phyloP scores from a whole-genome alignment of 78 protist species.

The Pigoraptor vietnamica region DNA sequence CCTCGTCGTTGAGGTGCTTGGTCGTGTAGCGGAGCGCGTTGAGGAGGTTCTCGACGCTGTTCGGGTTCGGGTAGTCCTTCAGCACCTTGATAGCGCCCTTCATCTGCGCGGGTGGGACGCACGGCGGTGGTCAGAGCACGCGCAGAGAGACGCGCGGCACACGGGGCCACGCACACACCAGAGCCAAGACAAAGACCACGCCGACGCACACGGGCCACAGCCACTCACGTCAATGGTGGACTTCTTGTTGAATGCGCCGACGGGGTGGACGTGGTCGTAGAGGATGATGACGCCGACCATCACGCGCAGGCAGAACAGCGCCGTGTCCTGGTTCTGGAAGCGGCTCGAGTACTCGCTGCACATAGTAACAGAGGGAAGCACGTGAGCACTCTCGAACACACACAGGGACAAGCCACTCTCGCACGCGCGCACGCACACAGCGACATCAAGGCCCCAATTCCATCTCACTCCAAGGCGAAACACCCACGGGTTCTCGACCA shows the following conservation, averaged over 20 bases:
- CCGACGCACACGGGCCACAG: not conserved
- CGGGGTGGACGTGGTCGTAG: slow-evolving; percentile 64
- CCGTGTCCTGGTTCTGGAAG: slow-evolving; percentile 44
- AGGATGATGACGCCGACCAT: slow-evolving; percentile 70
- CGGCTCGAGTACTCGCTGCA: not conserved
- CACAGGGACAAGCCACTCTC: not conserved
- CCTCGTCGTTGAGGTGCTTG: slow-evolving; percentile 56
- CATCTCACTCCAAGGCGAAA: not conserved
- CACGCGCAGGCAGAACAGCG: slow-evolving; percentile 64
- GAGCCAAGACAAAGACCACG: not conserved
- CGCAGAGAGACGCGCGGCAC: not conserved
- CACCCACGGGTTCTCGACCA: slow-evolving; percentile 44
- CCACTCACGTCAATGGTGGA: slow-evolving; percentile 51
- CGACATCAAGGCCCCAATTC: too few species aligned
- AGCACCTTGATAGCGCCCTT: slow-evolving; percentile 50
- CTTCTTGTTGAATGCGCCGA: slow-evolving; percentile 69
- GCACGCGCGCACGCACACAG: not conserved
- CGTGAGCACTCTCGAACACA: slow-evolving; percentile 5
- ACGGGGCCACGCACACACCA: not conserved
- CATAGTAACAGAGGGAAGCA: not conserved
- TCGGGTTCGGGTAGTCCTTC: slow-evolving; percentile 28
- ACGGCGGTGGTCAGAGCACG: too few species aligned
- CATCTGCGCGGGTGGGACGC: slow-evolving; percentile 14
- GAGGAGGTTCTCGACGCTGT: slow-evolving; percentile 47
- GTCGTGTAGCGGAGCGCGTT: slow-evolving; percentile 80